A percentile compares a stretch with the other conserved stretches of the same genome.
Evolutionary conservation across 345 rosid species (phyloP).

Genomic region (Gossypium australe): DNA sequence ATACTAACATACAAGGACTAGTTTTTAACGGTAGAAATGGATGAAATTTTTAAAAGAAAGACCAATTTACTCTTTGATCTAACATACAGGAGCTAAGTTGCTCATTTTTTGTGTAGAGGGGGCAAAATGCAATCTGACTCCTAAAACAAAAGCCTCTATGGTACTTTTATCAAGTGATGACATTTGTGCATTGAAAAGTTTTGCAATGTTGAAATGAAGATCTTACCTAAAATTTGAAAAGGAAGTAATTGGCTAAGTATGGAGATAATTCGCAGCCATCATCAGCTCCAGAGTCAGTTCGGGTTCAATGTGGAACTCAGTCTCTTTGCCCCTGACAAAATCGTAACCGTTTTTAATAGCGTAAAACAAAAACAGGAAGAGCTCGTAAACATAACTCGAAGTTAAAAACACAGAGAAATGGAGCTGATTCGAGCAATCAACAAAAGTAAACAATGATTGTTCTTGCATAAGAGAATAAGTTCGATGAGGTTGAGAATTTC

Average conservation of each 20-base stretch:
- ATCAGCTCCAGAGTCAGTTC: slow-evolving; percentile 66
- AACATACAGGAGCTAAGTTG: no score
- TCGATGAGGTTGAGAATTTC: neutral
- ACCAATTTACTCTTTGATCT: no score
- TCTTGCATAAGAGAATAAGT: neutral
- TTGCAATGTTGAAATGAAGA: neutral
- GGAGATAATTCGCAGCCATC: slow-evolving; percentile 82
- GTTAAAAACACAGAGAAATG: neutral
- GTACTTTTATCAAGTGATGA: no score
- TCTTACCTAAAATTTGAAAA: neutral
- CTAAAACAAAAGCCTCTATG: no score
- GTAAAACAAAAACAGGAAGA: neutral
- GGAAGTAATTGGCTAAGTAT: slow-evolving; percentile 29
- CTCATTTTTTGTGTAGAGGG: no score
- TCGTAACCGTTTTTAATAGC: neutral
- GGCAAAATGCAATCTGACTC: no score
- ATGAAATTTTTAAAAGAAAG: no score
- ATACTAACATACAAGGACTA: no score
- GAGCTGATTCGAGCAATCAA: neutral
- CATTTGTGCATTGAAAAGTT: neutral
- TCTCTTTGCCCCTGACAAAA: slow-evolving; percentile 51
- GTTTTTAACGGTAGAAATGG: no score
- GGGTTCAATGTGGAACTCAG: slow-evolving; percentile 67
- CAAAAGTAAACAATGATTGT: neutral
- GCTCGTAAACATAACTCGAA: neutral